phyloP scores from a whole-genome alignment of 768 basidiomycete genomes.

The Mycena rosella region DNA sequence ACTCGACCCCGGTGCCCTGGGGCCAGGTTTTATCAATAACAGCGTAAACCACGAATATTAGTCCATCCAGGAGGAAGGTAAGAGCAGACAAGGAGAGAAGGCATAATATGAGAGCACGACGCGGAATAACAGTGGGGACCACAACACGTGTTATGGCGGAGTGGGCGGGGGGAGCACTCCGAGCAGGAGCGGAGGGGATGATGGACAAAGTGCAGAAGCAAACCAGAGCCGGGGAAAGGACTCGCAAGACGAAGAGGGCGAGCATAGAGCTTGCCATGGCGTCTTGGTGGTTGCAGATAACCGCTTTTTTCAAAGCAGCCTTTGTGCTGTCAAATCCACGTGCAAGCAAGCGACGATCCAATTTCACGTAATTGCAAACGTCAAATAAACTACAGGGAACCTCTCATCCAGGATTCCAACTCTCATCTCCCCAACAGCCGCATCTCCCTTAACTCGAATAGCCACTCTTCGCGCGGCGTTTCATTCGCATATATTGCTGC shows the following conservation, averaged over 20 bases:
- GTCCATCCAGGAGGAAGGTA: constrained; percentile 83
- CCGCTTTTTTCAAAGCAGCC: not conserved
- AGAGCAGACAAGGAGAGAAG: constrained; percentile 78
- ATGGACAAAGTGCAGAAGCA: constrained; percentile 73
- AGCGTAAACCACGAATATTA: constrained; percentile 74
- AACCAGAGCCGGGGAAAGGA: constrained; percentile 77
- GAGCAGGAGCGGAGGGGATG: constrained; percentile 57
- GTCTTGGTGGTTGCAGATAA: constrained; percentile 47
- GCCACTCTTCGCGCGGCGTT: constrained; percentile 23
- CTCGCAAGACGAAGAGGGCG: constrained; percentile 68
- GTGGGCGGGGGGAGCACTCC: constrained; percentile 55
- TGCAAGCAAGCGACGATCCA: too few relatives aligned
- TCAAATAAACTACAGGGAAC: not conserved
- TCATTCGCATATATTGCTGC: constrained; percentile 24
- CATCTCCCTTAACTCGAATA: constrained; percentile 25
- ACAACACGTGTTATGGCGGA: constrained; percentile 85
- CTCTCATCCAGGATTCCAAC: not conserved
- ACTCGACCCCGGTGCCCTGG: constrained; percentile 70
- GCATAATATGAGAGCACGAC: constrained; percentile 79
- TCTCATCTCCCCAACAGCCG: constrained; percentile 3
- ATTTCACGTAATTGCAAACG: too few relatives aligned
- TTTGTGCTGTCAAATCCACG: constrained; percentile 1
- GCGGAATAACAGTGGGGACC: constrained; percentile 78
- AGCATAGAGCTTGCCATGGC: constrained; percentile 32
- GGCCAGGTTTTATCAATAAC: constrained; percentile 78